These are phyloP conservation scores for Carallia pectinifolia DNA, from an alignment of 345 rosid genomes.

Conservation along the genomic window DNA sequence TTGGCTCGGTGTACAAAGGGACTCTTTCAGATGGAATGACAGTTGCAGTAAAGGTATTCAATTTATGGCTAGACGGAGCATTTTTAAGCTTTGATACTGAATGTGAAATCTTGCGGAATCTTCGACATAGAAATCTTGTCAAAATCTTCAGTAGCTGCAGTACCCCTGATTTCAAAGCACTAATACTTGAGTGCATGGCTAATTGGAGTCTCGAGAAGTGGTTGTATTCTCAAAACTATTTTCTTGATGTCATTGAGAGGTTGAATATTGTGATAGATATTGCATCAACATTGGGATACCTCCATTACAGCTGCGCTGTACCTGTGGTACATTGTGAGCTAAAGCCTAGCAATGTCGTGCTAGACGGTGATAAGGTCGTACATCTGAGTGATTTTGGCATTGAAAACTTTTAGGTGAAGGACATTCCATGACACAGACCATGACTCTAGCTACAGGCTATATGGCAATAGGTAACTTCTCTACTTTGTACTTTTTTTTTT, in stretches of 20 bases:
- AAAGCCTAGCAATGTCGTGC: conserved; percentile 9
- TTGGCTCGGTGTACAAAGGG: conserved; percentile 12
- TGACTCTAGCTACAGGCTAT: conserved; percentile 14
- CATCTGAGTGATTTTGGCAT: conserved; percentile 14
- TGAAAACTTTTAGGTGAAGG: conserved; percentile 1
- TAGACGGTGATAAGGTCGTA: conserved; percentile 5
- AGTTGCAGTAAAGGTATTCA: conserved; percentile 7
- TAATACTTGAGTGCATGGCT: conserved; percentile 5
- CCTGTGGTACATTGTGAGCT: conserved; percentile 13
- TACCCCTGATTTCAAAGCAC: conserved; percentile 3
- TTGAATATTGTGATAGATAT: conserved; percentile 9
- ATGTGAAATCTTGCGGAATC: too few species aligned
- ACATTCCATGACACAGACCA: background rate
- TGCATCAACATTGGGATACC: conserved; percentile 12
- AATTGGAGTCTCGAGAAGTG: conserved; percentile 8
- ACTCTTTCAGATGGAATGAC: background rate
- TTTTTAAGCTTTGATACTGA: too few species aligned
- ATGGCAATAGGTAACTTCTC: conserved; percentile 13
- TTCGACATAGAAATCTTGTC: too few species aligned
- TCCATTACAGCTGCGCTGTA: background rate
- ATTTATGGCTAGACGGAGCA: too few species aligned
- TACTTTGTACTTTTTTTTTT: too few species aligned
- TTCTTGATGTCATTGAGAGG: background rate
- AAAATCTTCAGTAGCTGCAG: background rate
- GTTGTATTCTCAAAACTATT: conserved; percentile 2